Evolutionary conservation across 2,329 filamentous ascomycete genomes (phyloP), one percentile per base, ranked within the genome.

Genomic region (Alternaria burnsii): DNA sequence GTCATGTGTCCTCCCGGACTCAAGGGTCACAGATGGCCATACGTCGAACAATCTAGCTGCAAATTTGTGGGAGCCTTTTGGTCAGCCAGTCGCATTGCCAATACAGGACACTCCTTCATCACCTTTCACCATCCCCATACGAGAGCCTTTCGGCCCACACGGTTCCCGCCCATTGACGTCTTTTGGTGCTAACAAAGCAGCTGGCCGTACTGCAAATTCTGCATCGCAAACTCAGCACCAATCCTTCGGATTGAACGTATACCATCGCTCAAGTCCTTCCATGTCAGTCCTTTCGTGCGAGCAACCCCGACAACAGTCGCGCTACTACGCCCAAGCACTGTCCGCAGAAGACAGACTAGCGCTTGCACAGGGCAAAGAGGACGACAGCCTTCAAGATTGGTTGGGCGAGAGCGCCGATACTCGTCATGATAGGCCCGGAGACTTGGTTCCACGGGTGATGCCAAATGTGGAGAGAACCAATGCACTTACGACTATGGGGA

Each of bases 281-380:
- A 61, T 59, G 57, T 12, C 58, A n/a, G 30, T 22, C 34, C 54
- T 26, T 30, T 44, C 46, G 7, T 36, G 41, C 40, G 12, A 47
- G 14, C 28, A 50, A n/a, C 56, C 57, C 28, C 38, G 8, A 56
- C 36, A 46, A n/a, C 53, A 59, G 8, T 24, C 42, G 2, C 69
- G 70, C 30, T 75, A 74, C 59, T 75, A 76, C 47, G 46, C 46
- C 14, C 51, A 61, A 22, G 59, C 67, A 2, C 65, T 75, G 2
- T 62, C 67, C 0, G 20, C 51, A 3, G 61, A 61, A 5, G 73
- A 73, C 22, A 61, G 54, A 32, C 18, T 44, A 11, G 61, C 68
- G 4, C 59, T 76, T n/a, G 42, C 52, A 4, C 14, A 9, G 1
- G 72, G 68, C 12, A 62, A 69, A 14, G 16, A 61, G 30, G 66